These are phyloP conservation scores for Cyphellophora europaea DNA, from an alignment of 2,329 filamentous ascomycete genomes.

Conservation along the genomic window DNA sequence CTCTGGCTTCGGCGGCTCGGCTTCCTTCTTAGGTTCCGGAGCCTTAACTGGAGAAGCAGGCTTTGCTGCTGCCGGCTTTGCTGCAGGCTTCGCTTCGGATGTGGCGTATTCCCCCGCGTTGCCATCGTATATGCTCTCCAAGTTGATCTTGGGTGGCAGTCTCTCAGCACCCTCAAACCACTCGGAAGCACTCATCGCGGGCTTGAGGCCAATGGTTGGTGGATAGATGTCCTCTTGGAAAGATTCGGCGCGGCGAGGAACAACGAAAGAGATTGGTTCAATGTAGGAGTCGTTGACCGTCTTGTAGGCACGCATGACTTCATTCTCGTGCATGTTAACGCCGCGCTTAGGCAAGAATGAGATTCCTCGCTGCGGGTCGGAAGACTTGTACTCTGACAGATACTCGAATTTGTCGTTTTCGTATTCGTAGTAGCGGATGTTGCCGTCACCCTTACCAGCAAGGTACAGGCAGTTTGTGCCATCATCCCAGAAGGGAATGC, in stretches of 20 bases:
- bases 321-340: constrained; percentile 94
- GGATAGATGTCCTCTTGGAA: constrained; percentile 98
- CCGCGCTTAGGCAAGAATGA: constrained; percentile 92
- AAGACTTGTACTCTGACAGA: constrained; percentile 94
- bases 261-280: constrained; percentile 95
- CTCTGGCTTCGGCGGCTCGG: constrained; percentile 18
- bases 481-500: constrained; percentile 99
- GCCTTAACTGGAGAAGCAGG: constrained; percentile 36
- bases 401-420: constrained; percentile 98
- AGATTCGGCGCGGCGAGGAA: constrained; percentile 82
- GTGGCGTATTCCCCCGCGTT: constrained; percentile 65
- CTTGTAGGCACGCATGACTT: constrained; percentile 93
- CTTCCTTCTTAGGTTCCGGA: constrained; percentile 39
- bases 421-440: constrained; percentile 98
- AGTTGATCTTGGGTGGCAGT: constrained; percentile 81
- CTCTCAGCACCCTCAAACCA: constrained; percentile 82
- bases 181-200: constrained; percentile 69
- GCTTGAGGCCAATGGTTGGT: constrained; percentile 68
- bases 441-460: constrained; percentile 95
- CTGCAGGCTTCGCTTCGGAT: constrained; percentile 40
- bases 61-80: constrained; percentile 26
- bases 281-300: constrained; percentile 91
- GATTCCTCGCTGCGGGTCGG: constrained; percentile 85
- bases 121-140: constrained; percentile 86
- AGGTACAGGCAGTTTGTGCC: constrained; percentile 91